Conservation (phyloP, 169 alveolate genomes). For the Cystoisospora suis region DNA sequence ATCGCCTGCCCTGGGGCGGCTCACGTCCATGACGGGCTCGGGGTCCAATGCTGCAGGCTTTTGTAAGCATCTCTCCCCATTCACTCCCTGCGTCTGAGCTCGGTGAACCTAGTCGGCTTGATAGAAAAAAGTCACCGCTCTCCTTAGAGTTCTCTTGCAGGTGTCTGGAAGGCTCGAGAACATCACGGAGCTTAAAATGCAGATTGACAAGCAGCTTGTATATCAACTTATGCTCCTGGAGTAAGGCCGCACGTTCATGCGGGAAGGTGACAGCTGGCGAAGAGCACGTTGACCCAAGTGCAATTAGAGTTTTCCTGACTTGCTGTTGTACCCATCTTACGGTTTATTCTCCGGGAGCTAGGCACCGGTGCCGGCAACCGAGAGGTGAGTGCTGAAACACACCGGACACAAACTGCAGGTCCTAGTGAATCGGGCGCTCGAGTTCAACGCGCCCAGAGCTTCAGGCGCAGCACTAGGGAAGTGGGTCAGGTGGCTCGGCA, state of each 20-base stretch:
- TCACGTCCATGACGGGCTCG: too few relatives aligned
- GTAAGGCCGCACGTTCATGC: neutral
- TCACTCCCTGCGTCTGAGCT: too few relatives aligned
- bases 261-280: neutral
- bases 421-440: neutral
- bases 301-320: neutral
- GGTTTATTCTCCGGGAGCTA: neutral
- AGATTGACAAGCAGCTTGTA: conserved; percentile 13
- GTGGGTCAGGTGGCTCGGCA: too few relatives aligned
- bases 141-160: too few relatives aligned
- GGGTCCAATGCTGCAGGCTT: too few relatives aligned
- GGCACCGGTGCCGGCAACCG: neutral
- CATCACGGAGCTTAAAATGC: neutral
- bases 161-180: neutral
- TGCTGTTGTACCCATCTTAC: neutral
- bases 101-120: too few relatives aligned
- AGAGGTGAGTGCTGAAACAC: neutral
- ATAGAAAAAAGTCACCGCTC: too few relatives aligned
- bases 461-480: neutral
- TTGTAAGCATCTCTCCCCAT: too few relatives aligned
- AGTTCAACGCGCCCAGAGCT: neutral
- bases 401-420: neutral
- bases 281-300: neutral
- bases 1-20: too few relatives aligned
- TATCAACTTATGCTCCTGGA: conserved; percentile 5